Evolutionary conservation across 208 protist genomes (phyloP).

Genomic region (Naegleria fowleri): DNA sequence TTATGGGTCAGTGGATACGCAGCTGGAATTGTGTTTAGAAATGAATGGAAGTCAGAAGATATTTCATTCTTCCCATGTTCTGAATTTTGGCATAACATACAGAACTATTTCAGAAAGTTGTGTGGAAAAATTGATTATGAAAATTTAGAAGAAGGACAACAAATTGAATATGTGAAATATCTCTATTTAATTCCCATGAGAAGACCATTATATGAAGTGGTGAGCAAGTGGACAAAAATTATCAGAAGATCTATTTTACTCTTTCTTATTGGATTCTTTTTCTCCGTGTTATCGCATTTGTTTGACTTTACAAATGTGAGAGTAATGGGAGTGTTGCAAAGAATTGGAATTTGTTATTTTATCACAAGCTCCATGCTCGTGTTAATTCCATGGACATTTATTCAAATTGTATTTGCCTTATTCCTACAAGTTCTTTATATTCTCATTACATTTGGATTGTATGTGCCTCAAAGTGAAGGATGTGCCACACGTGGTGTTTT

Average conservation of each 20-base stretch:
- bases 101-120: not conserved
- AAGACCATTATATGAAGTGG: not conserved
- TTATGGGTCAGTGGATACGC: not conserved
- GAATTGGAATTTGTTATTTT: slow-evolving; percentile 20
- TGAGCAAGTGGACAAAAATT: not conserved
- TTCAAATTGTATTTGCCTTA: not conserved
- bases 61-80: not conserved
- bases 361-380: not conserved
- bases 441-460: not conserved
- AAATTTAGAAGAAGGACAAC: not conserved
- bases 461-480: not conserved
- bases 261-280: not conserved
- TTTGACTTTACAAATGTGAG: not conserved
- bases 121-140: not conserved
- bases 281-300: not conserved
- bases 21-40: not conserved
- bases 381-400: not conserved
- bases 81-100: not conserved
- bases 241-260: not conserved
- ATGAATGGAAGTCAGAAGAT: not conserved
- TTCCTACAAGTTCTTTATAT: not conserved
- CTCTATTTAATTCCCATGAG: not conserved
- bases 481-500: not conserved
- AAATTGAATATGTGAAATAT: not conserved
- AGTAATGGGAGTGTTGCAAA: not conserved